Evolutionary conservation across 192 early-diverging fungal genomes (phyloP).

Genomic region (Linnemannia zychae): DNA sequence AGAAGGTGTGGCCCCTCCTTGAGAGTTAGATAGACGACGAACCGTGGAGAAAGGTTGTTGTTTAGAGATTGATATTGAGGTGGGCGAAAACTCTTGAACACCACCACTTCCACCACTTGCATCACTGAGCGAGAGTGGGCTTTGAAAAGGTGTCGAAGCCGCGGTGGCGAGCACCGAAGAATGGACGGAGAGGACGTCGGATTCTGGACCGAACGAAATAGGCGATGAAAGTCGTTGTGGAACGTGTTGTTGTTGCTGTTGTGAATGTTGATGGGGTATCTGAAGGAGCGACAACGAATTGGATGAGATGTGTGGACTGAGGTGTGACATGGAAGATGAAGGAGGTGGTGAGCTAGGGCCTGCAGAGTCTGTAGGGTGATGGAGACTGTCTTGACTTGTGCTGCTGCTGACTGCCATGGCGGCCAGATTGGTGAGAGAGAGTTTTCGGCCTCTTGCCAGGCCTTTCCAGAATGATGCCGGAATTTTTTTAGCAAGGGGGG

Average conservation of each 20-base stretch:
- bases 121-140: not conserved
- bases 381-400: constrained; percentile 9
- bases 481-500: not conserved
- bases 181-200: constrained; percentile 12
- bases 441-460: constrained; percentile 37
- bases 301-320: not conserved
- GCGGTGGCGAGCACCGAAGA: constrained; percentile 8
- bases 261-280: not conserved
- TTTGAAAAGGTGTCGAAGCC: constrained; percentile 5
- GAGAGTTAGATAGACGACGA: not conserved
- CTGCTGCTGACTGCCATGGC: constrained; percentile 14
- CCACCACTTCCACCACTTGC: not conserved
- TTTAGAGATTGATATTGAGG: not conserved
- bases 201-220: not conserved
- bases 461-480: constrained; percentile 31
- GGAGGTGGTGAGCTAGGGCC: not conserved
- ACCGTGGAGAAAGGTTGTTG: not conserved
- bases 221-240: not conserved
- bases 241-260: not conserved
- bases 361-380: not conserved
- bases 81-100: not conserved
- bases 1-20: not conserved
- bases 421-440: constrained; percentile 34
- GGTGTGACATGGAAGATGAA: not conserved
- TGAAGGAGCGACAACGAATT: not conserved